These are phyloP conservation scores for Apophysomyces sp. DNA, from an alignment of 371 early-diverging fungal genomes.

Conservation along the genomic window DNA sequence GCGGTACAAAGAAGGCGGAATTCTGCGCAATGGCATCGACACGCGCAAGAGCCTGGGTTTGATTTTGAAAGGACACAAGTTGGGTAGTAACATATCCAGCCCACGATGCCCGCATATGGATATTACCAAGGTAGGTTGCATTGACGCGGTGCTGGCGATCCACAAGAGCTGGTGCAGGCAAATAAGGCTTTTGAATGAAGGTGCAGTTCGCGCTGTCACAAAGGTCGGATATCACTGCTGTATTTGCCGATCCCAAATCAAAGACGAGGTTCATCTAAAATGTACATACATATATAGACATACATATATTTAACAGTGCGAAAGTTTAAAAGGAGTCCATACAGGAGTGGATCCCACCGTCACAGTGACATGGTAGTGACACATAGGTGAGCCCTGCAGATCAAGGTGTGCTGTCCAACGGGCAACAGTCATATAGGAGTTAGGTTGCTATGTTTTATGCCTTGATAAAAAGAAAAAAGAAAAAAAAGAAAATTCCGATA, in stretches of 20 bases:
- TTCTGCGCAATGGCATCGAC: conserved; percentile 10
- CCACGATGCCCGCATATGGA: conserved; percentile 12
- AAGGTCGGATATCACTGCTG: conserved; percentile 16
- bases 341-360: conserved; percentile 7
- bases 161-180: neutral
- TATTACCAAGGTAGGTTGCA: conserved; percentile 14
- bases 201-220: conserved; percentile 7
- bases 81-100: conserved; percentile 16
- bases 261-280: conserved; percentile 14
- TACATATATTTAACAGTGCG: too few species aligned
- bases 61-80: neutral
- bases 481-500: neutral
- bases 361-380: conserved; percentile 10
- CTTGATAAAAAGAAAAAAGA: neutral
- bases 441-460: too few species aligned
- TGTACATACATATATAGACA: too few species aligned
- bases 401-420: conserved; percentile 16
- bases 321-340: neutral
- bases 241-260: conserved; percentile 19
- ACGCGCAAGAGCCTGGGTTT: conserved; percentile 4
- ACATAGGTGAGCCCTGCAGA: conserved; percentile 13
- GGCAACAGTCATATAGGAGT: neutral
- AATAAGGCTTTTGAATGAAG: conserved; percentile 3
- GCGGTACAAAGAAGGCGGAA: conserved; percentile 5
- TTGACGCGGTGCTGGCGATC: neutral